Conservation (phyloP, 805 yeast genomes). For the Metschnikowia picachoensis region DNA sequence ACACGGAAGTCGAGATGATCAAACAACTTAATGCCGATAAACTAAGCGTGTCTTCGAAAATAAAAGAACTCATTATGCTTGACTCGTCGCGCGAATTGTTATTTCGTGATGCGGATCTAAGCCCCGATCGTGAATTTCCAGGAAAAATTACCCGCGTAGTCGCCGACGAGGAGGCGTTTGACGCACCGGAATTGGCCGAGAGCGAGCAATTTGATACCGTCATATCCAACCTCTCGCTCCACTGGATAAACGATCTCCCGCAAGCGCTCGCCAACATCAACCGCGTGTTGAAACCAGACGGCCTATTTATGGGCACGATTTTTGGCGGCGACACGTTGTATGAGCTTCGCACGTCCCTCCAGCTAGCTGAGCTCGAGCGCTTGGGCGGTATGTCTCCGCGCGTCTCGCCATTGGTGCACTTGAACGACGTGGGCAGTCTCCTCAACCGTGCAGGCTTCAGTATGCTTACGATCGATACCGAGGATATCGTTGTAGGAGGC, state of each 20-base stretch:
- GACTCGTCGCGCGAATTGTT: constrained; percentile 58
- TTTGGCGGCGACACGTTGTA: constrained; percentile 84
- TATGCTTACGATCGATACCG: constrained; percentile 79
- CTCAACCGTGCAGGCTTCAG: constrained; percentile 74
- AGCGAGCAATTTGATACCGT: constrained; percentile 60
- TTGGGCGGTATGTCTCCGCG: constrained; percentile 78
- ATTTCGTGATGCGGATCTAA: constrained; percentile 43
- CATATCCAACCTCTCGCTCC: constrained; percentile 66
- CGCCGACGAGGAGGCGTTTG: constrained; percentile 65
- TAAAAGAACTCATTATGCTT: constrained; percentile 57
- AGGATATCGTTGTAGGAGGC: constrained; percentile 70
- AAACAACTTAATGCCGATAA: constrained; percentile 50
- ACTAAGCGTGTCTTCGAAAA: constrained; percentile 46
- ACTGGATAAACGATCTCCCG: constrained; percentile 88
- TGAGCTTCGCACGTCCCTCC: constrained; percentile 75
- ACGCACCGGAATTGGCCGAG: constrained; percentile 35
- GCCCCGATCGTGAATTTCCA: constrained; percentile 39
- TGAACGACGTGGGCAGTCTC: constrained; percentile 70
- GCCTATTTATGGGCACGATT: constrained; percentile 75
- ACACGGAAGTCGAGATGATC: constrained; percentile 35
- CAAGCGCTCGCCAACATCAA: constrained; percentile 53
- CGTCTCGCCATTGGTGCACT: constrained; percentile 74
- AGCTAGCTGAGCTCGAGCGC: constrained; percentile 78
- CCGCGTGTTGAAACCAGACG: constrained; percentile 66
- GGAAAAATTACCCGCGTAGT: constrained; percentile 48